Percentiles rank a stretch among this genome's conserved stretches.
Conservation (phyloP, 768 basidiomycete species). For the Phaffia australis region DNA sequence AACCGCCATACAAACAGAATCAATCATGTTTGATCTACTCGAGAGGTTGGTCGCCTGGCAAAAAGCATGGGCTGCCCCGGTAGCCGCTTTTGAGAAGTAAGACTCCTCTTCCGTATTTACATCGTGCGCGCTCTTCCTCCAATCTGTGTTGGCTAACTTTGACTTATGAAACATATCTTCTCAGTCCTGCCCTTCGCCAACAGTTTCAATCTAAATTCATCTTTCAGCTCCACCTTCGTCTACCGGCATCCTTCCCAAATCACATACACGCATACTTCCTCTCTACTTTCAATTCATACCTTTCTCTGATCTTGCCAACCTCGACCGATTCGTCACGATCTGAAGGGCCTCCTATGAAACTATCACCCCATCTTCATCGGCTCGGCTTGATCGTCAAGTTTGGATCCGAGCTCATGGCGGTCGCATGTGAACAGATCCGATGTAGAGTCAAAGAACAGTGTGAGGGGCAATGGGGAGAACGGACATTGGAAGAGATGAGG, state of each 20-base stretch:
- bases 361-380: slow-evolving; percentile 53
- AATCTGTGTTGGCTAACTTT: slow-evolving; percentile 29
- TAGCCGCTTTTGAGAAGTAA: slow-evolving; percentile 23
- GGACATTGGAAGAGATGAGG: slow-evolving; percentile 43
- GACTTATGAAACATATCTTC: neutral
- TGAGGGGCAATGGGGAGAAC: slow-evolving; percentile 45
- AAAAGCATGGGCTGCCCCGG: slow-evolving; percentile 49
- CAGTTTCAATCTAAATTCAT: slow-evolving; percentile 47
- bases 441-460: slow-evolving; percentile 56
- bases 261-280: slow-evolving; percentile 50
- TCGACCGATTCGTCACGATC: neutral
- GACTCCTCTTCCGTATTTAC: neutral
- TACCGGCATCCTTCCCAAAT: slow-evolving; percentile 56
- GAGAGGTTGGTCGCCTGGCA: slow-evolving; percentile 60
- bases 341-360: slow-evolving; percentile 38
- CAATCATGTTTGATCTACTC: slow-evolving; percentile 49
- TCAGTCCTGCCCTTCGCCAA: slow-evolving; percentile 10
- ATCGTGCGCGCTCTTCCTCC: slow-evolving; percentile 51
- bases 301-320: neutral
- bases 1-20: slow-evolving; percentile 46
- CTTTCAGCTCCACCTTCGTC: slow-evolving; percentile 58
- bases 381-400: slow-evolving; percentile 72
- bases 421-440: slow-evolving; percentile 80
- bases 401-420: slow-evolving; percentile 67
- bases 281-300: slow-evolving; percentile 14